Percentiles rank a stretch among this genome's conserved stretches.
phyloP scores from a whole-genome alignment of 257 asterid genomes.

The Solanum pinnatisectum region DNA sequence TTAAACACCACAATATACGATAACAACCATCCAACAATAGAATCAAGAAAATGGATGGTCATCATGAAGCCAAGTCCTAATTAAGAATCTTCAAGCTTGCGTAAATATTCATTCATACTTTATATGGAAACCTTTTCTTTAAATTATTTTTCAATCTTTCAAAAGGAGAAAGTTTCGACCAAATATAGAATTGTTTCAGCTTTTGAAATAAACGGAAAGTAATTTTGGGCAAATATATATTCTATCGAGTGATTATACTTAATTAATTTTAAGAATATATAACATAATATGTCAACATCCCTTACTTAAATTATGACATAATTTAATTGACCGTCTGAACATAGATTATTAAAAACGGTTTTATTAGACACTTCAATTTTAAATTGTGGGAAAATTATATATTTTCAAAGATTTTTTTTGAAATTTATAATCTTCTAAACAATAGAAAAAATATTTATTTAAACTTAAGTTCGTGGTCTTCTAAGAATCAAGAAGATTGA shows the following conservation, averaged over 20 bases:
- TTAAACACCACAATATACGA: background rate
- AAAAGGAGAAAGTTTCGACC: background rate
- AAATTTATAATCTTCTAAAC: background rate
- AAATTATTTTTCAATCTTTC: background rate
- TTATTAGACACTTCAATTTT: background rate
- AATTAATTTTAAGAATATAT: background rate
- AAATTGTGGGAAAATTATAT: background rate
- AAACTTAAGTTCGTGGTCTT: background rate
- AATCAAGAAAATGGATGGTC: background rate
- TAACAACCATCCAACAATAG: background rate
- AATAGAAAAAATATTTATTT: background rate
- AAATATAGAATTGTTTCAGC: background rate
- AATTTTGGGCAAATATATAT: background rate
- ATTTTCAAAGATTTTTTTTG: rapidly evolving
- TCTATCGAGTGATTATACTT: background rate
- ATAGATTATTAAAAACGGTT: background rate
- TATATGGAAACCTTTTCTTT: background rate
- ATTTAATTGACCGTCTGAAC: background rate
- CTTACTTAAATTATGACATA: background rate
- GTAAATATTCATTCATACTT: background rate
- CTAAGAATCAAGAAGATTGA: background rate
- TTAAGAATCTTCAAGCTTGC: background rate
- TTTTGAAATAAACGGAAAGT: background rate
- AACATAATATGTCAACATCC: background rate
- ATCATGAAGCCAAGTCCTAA: background rate